Base-by-base conservation (phyloP, 768 basidiomycete genomes). In the Amanita rubescens region DNA sequence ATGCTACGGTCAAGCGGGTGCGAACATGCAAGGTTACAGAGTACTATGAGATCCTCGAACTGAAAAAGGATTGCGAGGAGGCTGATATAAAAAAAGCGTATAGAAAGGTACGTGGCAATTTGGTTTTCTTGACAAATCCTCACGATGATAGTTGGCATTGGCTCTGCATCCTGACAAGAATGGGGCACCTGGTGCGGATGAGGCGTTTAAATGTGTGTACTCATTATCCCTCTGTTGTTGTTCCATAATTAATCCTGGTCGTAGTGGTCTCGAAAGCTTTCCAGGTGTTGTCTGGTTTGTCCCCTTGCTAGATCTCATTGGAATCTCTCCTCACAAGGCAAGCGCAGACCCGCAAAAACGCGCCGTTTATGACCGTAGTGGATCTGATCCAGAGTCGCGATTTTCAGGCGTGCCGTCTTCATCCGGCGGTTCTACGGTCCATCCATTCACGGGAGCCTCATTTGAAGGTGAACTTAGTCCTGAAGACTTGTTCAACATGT, bases 251-350 rank as follows among this genome's bases (percentile, higher is more conserved):
- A 30, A 55, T 51, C 46, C 12, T 45, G 38, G 55, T 43, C 52
- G 10, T 63, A 98, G 95, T 94, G 87, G 92, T 98, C 25, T 95
- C 93, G 3, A 97, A 96, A 70, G 94, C 94, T 9, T 98, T 97
- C 70, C 93, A 95, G 65, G 85, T 97, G 8, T 73, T 98, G 33
- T 94, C 92, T 65, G 87, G 87, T 83, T 54, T 35, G 67, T 54
- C 5, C 30, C 58, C 43, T 47, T 32, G 10, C 33, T 34, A 20
- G 37, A 27, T 8, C 12, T 12, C 12, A n/a, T 15, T 51, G 34
- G 20, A 32, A 33, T 38, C 6, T 35, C 24, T 24, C 55, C 43
- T 37, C 51, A 30, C 44, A 30, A 27, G 25, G 41, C 55, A 45
- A 52, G 49, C 38, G 27, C 44, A 81, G 94, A 98, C 69, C 72